Base-by-base conservation (phyloP, 352 stramenopile species). In the Globisporangium emineosum region DNA sequence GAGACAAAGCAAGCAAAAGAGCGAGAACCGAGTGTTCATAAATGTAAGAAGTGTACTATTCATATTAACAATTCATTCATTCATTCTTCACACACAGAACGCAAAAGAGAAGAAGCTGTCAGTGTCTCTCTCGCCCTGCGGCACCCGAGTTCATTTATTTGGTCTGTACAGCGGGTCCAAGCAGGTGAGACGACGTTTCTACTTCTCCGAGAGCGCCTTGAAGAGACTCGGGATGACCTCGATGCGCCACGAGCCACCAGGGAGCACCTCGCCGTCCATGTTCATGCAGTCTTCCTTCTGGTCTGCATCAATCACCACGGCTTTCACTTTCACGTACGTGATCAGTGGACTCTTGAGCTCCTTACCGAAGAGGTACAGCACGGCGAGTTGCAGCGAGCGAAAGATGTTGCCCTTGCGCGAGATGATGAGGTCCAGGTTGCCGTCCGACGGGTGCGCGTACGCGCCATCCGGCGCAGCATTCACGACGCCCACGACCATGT, bases 131-230 rank as follows among this genome's bases (percentile, higher is more conserved):
- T 32, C 29, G 29, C 29, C 29, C 29, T 32, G 2, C 29, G 2
- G 29, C 29, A 32, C 29, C 29, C 29, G 29, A 32, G 29, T 32
- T 32, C 29, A 32, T 5, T 32, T 5, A 32, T 32, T 32, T 2
- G 29, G 29, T 32, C 5, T 32, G 29, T 5, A 5, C 29, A 32
- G 5, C 29, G 29, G 29, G 5, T 32, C 5, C 29, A 32, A 2
- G 5, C 29, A 32, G 29, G 29, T 5, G 29, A 32, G 29, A 32
- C 29, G 29, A 32, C 29, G 5, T 32, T 25, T 42, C 57, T 89
- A 93, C 67, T 93, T 94, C 65, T 94, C 85, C 2, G 85, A 94
- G 21, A 94, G 69, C 54, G 86, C 85, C 69, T 94, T 94, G 71
- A 94, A 94, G 50, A 94, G 75, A 62, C 85, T 94, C n/a, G 85